Conservation (phyloP, 208 protist genomes). For the Dictyostelium gargantuum region DNA sequence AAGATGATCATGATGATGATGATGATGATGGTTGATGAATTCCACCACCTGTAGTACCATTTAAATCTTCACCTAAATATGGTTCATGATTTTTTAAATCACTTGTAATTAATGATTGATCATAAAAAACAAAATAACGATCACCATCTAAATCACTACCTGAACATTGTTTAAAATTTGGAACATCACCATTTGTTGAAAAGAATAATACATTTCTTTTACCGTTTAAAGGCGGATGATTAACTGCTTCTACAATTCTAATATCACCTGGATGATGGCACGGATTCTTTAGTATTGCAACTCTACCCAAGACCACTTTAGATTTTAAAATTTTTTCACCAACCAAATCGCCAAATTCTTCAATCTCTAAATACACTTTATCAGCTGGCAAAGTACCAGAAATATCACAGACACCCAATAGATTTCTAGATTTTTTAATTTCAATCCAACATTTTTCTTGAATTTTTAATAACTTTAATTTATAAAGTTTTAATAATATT, state of each 20-base stretch:
- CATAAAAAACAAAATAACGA: slow-evolving; percentile 55
- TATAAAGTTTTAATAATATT: not conserved
- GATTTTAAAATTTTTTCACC: not conserved
- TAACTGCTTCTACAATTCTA: not conserved
- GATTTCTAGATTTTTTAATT: not conserved
- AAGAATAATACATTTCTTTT: slow-evolving; percentile 50
- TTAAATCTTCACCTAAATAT: not conserved
- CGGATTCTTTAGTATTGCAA: slow-evolving; percentile 47
- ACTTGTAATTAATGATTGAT: not conserved
- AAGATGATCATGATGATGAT: not conserved
- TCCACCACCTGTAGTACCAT: not conserved
- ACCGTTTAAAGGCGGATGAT: not conserved
- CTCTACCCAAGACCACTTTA: not conserved
- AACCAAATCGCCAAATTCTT: not conserved
- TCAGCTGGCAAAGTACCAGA: not conserved
- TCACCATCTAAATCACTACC: slow-evolving; percentile 71
- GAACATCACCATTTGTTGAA: slow-evolving; percentile 4
- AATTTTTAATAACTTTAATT: not conserved
- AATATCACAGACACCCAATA: slow-evolving; percentile 40
- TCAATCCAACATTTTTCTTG: not conserved
- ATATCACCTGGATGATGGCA: slow-evolving; percentile 66
- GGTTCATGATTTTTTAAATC: not conserved
- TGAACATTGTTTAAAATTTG: slow-evolving; percentile 24
- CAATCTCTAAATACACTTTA: slow-evolving; percentile 27
- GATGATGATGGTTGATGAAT: not conserved